These are phyloP conservation scores for Arabidopsis lyrata DNA, from an alignment of 441 rosid genomes.

Conservation along the genomic window DNA sequence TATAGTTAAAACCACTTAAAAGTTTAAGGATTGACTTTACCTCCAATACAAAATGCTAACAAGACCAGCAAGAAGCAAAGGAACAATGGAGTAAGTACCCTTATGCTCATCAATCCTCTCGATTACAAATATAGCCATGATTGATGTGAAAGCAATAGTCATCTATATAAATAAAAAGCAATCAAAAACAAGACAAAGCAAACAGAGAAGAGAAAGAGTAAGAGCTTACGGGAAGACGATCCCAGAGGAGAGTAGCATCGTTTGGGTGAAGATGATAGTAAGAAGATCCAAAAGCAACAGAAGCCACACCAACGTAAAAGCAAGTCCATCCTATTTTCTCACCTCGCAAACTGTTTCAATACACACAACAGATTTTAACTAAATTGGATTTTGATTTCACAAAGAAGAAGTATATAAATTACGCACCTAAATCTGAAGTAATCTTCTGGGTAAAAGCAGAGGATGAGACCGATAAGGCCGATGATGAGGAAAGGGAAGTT, in stretches of 20 bases:
- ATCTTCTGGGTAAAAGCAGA: slow-evolving; percentile 71
- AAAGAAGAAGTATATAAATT: background rate
- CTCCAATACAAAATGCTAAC: slow-evolving; percentile 88
- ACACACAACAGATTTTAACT: slow-evolving; percentile 13
- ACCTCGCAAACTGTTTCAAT: slow-evolving; percentile 70
- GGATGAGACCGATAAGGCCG: slow-evolving; percentile 82
- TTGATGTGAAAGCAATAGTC: slow-evolving; percentile 91
- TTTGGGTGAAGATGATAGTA: slow-evolving; percentile 92
- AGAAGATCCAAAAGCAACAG: slow-evolving; percentile 84
- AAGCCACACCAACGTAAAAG: slow-evolving; percentile 81
- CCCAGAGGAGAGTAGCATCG: slow-evolving; percentile 93
- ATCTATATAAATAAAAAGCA: slow-evolving; percentile 54
- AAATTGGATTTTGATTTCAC: background rate
- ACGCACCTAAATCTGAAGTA: slow-evolving; percentile 72
- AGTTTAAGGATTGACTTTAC: slow-evolving; percentile 45
- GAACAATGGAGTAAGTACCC: slow-evolving; percentile 77
- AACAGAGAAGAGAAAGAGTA: background rate
- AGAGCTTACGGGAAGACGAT: slow-evolving; percentile 83
- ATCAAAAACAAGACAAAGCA: background rate
- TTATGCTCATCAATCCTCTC: slow-evolving; percentile 85
- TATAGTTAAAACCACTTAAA: background rate
- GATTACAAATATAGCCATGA: slow-evolving; percentile 82
- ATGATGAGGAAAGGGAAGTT: slow-evolving; percentile 91
- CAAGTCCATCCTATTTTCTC: slow-evolving; percentile 89
- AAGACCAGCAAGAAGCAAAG: slow-evolving; percentile 75